phyloP scores from a whole-genome alignment of 2,329 filamentous ascomycete genomes.

The Lecanicillium sp. region DNA sequence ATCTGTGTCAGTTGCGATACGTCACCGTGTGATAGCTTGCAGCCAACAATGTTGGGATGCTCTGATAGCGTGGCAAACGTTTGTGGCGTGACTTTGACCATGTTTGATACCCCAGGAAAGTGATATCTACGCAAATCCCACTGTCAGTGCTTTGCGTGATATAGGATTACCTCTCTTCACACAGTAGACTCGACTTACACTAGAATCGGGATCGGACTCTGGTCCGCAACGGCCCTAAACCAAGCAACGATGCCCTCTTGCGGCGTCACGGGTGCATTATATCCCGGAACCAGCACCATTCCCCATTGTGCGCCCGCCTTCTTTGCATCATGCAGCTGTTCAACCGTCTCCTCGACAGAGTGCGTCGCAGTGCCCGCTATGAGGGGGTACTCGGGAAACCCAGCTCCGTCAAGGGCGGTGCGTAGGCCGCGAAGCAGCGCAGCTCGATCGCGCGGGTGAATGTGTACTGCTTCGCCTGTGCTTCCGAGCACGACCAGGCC shows the following conservation, averaged over 20 bases:
- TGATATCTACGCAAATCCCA: conserved; percentile 47
- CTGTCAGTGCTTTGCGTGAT: too few species aligned
- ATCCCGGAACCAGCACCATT: conserved; percentile 50
- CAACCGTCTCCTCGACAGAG: conserved; percentile 52
- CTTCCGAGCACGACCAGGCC: conserved; percentile 56
- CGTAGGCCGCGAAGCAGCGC: conserved; percentile 46
- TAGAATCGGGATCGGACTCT: conserved; percentile 47
- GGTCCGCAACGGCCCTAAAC: conserved; percentile 50
- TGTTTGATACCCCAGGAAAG: conserved; percentile 60
- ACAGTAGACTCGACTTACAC: conserved; percentile 47
- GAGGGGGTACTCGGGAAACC: conserved; percentile 50
- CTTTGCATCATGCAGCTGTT: conserved; percentile 45
- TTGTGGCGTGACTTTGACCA: conserved; percentile 47
- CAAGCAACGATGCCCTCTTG: conserved; percentile 49
- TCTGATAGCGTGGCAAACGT: conserved; percentile 48
- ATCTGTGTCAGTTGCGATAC: conserved; percentile 56
- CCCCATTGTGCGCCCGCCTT: conserved; percentile 53
- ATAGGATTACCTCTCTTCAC: too few species aligned
- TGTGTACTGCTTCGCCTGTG: conserved; percentile 56
- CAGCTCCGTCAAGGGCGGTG: conserved; percentile 44
- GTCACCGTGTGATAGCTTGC: conserved; percentile 61
- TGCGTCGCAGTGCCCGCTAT: conserved; percentile 55
- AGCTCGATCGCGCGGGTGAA: conserved; percentile 48
- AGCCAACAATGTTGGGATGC: conserved; percentile 60
- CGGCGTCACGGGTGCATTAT: conserved; percentile 46